Percentiles rank a stretch among this genome's conserved stretches.
Conservation (phyloP, 192 early-diverging fungal species). For the Coemansia biformis region DNA sequence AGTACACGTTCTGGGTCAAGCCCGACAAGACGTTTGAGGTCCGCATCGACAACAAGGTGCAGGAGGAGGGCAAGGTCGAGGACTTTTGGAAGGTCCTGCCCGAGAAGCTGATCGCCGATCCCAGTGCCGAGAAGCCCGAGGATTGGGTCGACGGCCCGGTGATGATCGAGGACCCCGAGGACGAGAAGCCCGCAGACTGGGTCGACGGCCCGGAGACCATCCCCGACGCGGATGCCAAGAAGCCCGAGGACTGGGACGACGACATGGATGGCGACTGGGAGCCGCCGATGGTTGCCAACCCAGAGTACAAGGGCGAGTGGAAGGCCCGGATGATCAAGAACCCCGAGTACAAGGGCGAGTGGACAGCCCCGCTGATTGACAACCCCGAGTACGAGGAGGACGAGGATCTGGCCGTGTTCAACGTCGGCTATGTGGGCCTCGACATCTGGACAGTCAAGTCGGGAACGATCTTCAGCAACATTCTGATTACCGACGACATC, state of each 20-base stretch:
- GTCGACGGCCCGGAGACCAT: conserved; percentile 75
- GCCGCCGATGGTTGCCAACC: conserved; percentile 80
- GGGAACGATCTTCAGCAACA: conserved; percentile 88
- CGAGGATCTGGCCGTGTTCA: conserved; percentile 73
- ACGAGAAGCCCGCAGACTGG: conserved; percentile 68
- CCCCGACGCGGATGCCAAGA: conserved; percentile 72
- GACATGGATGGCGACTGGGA: conserved; percentile 98
- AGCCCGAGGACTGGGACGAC: conserved; percentile 92
- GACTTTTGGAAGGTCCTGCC: conserved; percentile 76
- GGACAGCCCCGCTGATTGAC: conserved; percentile 78
- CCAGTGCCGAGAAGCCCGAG: conserved; percentile 78
- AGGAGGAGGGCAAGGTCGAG: conserved; percentile 74
- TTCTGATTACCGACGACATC: conserved; percentile 80
- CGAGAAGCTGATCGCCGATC: conserved; percentile 74
- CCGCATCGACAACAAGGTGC: conserved; percentile 66
- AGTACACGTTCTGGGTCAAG: conserved; percentile 85
- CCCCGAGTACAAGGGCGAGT: conserved; percentile 91
- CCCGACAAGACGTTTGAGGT: conserved; percentile 74
- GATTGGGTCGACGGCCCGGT: conserved; percentile 79
- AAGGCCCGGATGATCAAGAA: conserved; percentile 74
- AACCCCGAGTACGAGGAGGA: conserved; percentile 94
- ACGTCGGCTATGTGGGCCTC: conserved; percentile 81
- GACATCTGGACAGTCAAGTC: conserved; percentile 97
- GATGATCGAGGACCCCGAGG: conserved; percentile 66
- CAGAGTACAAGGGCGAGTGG: conserved; percentile 85